Evolutionary conservation across 176 grass and related monocot genomes (phyloP).

Genomic region (Alopecurus myosuroides): DNA sequence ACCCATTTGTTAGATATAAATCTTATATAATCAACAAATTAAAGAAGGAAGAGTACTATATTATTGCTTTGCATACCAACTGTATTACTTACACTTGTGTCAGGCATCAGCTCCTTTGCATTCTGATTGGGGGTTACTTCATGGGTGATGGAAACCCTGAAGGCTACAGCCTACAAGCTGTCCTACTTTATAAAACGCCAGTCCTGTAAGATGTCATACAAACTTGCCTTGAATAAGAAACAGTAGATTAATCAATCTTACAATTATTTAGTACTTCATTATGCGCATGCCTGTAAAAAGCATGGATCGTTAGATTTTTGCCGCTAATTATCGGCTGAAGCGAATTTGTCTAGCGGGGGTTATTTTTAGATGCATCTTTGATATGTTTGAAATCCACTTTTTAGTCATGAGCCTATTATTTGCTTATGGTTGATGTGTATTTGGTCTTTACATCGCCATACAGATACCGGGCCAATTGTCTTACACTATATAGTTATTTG

Average conservation of each 20-base stretch:
- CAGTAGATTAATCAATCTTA: background rate
- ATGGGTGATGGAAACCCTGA: background rate
- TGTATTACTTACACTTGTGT: background rate
- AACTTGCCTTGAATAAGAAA: background rate
- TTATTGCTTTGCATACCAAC: background rate
- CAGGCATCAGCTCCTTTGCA: background rate
- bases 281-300: background rate
- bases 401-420: background rate
- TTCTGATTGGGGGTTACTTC: background rate
- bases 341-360: background rate
- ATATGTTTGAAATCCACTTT: background rate
- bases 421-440: background rate
- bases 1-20: background rate
- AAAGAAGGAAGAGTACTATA: background rate
- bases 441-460: background rate
- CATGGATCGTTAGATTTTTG: background rate
- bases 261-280: background rate
- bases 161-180: background rate
- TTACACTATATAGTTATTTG: constrained; percentile 10
- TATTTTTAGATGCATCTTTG: background rate
- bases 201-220: background rate
- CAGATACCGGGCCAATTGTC: background rate
- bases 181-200: background rate
- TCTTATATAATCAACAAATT: background rate
- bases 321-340: background rate